Percentiles rank a stretch among this genome's conserved stretches.
These are phyloP conservation scores for Citrullus colocynthis DNA, from an alignment of 306 rosid genomes.

Conservation along the genomic window DNA sequence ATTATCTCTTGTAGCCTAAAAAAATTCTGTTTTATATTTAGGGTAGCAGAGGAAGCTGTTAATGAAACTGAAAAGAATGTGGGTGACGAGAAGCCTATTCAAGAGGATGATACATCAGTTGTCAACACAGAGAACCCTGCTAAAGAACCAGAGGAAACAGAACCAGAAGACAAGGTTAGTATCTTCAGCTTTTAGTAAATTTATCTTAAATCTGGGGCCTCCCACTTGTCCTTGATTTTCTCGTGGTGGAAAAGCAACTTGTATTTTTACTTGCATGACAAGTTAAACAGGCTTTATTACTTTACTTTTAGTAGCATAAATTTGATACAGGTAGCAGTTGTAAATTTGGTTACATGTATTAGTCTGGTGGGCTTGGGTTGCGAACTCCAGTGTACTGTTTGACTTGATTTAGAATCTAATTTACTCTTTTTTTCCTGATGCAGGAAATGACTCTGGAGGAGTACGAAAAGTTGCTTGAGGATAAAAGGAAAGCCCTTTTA, in stretches of 20 bases:
- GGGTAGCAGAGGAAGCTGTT: conserved; percentile 54
- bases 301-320: neutral
- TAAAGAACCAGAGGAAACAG: conserved; percentile 57
- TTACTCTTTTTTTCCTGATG: neutral
- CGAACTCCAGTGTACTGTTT: neutral
- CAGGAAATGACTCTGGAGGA: conserved; percentile 98
- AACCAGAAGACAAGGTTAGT: conserved; percentile 72
- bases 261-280: neutral
- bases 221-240: neutral
- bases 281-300: neutral
- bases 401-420: neutral
- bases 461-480: conserved; percentile 76
- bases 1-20: neutral
- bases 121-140: conserved; percentile 43
- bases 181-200: neutral
- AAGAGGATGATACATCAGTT: conserved; percentile 37
- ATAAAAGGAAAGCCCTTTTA: conserved; percentile 68
- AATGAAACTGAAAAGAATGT: conserved; percentile 52
- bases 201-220: neutral
- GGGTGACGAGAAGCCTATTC: conserved; percentile 62
- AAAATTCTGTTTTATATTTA: conserved; percentile 1
- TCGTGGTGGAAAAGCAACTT: neutral
- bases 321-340: neutral
- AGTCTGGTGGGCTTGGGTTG: neutral
- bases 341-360: neutral